phyloP scores from a whole-genome alignment of 2,329 filamentous ascomycete genomes.

The Paraphoma sp. region DNA sequence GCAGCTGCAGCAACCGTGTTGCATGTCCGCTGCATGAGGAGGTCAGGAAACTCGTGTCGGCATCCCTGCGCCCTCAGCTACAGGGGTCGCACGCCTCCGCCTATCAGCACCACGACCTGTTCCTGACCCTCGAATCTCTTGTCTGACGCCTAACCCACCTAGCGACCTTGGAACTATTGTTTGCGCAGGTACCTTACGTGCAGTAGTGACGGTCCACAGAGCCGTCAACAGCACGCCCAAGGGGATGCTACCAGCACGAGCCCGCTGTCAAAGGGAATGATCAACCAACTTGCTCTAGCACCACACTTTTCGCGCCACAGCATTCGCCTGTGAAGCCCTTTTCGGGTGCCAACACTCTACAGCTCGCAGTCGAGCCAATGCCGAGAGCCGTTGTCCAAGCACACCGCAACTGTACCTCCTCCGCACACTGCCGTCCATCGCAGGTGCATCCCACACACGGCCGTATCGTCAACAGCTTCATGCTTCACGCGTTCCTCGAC shows the following conservation, averaged over 20 bases:
- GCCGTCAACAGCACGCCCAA: background rate
- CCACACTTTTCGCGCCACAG: background rate
- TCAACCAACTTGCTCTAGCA: background rate
- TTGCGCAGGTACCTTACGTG: constrained; percentile 19
- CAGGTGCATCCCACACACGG: too few relatives aligned
- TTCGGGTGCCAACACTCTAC: background rate
- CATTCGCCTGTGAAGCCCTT: background rate
- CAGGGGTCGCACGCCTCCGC: constrained; percentile 8
- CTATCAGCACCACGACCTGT: constrained; percentile 11
- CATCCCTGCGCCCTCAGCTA: constrained; percentile 17
- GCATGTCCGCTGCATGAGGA: constrained; percentile 16
- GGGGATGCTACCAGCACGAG: background rate
- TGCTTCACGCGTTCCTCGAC: too few relatives aligned
- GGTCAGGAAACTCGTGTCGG: constrained; percentile 15
- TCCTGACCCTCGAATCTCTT: constrained; percentile 7
- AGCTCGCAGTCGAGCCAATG: too few relatives aligned
- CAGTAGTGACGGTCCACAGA: constrained; percentile 8
- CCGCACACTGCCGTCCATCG: background rate
- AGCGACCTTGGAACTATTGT: constrained; percentile 3
- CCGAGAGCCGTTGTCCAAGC: too few relatives aligned
- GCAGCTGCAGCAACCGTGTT: constrained; percentile 22
- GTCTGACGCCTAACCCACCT: constrained; percentile 5
- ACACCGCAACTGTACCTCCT: background rate
- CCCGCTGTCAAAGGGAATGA: background rate
- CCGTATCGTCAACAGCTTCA: too few relatives aligned